Evolutionary conservation across 805 yeast genomes (phyloP).

Genomic region (Candida gorgasii): DNA sequence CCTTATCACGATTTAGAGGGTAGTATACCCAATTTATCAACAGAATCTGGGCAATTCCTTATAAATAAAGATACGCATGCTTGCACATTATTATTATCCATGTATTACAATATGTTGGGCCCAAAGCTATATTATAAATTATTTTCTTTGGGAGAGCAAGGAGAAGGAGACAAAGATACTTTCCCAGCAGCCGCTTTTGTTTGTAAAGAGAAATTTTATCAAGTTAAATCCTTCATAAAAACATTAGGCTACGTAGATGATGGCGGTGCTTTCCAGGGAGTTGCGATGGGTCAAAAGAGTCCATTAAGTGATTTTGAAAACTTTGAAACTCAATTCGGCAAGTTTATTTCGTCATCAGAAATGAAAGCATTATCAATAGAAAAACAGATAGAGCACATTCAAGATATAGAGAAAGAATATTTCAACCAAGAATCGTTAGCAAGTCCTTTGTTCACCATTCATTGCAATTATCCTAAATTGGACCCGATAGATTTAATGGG

Average conservation of each 20-base stretch:
- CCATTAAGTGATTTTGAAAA: constrained; percentile 24
- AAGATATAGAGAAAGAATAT: constrained; percentile 18
- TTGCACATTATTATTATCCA: constrained; percentile 54
- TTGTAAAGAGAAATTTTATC: constrained; percentile 36
- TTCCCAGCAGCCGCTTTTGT: constrained; percentile 37
- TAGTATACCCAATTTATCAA: constrained; percentile 65
- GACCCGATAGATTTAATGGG: constrained; percentile 29
- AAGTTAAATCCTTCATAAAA: constrained; percentile 40
- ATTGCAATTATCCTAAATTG: constrained; percentile 38
- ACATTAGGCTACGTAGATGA: constrained; percentile 33
- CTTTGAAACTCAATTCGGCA: constrained; percentile 13
- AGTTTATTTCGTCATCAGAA: constrained; percentile 10
- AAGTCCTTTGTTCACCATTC: constrained; percentile 29
- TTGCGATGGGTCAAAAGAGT: constrained; percentile 37
- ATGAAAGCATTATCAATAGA: constrained; percentile 17
- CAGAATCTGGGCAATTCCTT: constrained; percentile 69
- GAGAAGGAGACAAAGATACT: constrained; percentile 41
- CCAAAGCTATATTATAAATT: constrained; percentile 60
- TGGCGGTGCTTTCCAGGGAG: constrained; percentile 31
- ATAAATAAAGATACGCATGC: constrained; percentile 60
- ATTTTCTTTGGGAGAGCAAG: constrained; percentile 53
- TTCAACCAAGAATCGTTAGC: constrained; percentile 19
- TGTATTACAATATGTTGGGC: constrained; percentile 68
- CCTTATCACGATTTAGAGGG: constrained; percentile 68
- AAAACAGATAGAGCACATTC: constrained; percentile 26